Base-by-base conservation (phyloP, 1,139 yeast species). In the Candida tetrigidarum region DNA sequence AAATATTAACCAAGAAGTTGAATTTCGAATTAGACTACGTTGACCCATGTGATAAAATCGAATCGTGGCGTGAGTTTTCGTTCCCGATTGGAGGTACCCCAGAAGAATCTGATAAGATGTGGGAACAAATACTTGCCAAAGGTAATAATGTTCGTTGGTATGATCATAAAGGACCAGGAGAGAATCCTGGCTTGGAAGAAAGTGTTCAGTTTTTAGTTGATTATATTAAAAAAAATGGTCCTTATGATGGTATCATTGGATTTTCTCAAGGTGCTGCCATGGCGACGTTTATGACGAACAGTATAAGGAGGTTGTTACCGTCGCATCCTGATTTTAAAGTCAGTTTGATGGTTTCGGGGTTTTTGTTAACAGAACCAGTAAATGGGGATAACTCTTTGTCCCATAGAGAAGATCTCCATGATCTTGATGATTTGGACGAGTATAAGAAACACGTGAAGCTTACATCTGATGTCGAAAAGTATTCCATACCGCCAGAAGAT, bases 211-310 rank as follows among this genome's bases (percentile, higher is more conserved):
- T 76, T n/a, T 75, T 92, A 19, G 67, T 74, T 22, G 64, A 71
- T 1, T 74, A 84, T 46, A 82, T 89, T 52, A 70, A 74, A 39
- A 67, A 73, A 49, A 74, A 90, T 51, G 98, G 98, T 0, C 98
- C 98, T 0, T 91, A 85, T 58, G 85, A 83, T 45, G 98, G 97
- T 2, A 74, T 92, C 23, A 68, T 93, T 45, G 98, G 97, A 2
- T 93, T 92, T 61, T 85, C 95, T 15, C 98, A 93, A 63, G 99
- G 99, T 51, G 95, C 97, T 1, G 96, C 96, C 3, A 69, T 93
- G 60, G 81, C 95, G 1, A 81, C 83, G 3, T 69, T 81, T 20
- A 56, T 82, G 8, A 66, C 83, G 32, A 79, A 78, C 51, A 63
- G 66, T 19, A 67, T 81, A 45, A 52, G 52, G 10, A 62, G 65